Conservation (phyloP, 805 yeast species). For the Nakazawaea holstii region DNA sequence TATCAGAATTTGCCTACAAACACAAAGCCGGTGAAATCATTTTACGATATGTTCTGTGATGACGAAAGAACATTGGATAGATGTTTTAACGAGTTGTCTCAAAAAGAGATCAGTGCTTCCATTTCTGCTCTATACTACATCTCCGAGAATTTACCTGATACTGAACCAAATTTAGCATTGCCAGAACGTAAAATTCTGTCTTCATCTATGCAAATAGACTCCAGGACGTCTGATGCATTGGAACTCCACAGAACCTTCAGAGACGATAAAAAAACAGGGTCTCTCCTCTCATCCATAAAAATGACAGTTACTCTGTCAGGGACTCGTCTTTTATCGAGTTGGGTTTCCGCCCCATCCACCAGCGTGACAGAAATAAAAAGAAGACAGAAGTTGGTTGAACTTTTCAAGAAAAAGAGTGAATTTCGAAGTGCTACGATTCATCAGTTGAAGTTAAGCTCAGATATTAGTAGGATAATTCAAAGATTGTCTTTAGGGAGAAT, state of each 20-base stretch:
- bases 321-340: constrained; percentile 66
- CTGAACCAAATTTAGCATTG: constrained; percentile 53
- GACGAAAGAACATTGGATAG: constrained; percentile 20
- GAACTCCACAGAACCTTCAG: constrained; percentile 62
- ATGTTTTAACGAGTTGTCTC: constrained; percentile 23
- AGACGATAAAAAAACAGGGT: constrained; percentile 55
- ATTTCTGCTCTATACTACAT: constrained; percentile 63
- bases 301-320: constrained; percentile 82
- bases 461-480: constrained; percentile 56
- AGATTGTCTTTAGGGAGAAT: constrained; percentile 39
- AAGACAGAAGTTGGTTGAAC: constrained; percentile 49
- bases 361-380: constrained; percentile 46
- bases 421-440: constrained; percentile 27
- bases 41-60: constrained; percentile 35
- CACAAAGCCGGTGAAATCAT: constrained; percentile 32
- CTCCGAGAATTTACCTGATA: constrained; percentile 66
- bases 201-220: constrained; percentile 68
- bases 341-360: constrained; percentile 79
- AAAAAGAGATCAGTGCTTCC: constrained; percentile 55
- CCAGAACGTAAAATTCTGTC: constrained; percentile 56
- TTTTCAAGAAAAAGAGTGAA: constrained; percentile 28
- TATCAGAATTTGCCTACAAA: constrained; percentile 39
- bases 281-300: constrained; percentile 63
- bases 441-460: constrained; percentile 42
- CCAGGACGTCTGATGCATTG: constrained; percentile 70